phyloP scores from a whole-genome alignment of 75 land plant genomes.

The Chamaecyparis obtusa region DNA sequence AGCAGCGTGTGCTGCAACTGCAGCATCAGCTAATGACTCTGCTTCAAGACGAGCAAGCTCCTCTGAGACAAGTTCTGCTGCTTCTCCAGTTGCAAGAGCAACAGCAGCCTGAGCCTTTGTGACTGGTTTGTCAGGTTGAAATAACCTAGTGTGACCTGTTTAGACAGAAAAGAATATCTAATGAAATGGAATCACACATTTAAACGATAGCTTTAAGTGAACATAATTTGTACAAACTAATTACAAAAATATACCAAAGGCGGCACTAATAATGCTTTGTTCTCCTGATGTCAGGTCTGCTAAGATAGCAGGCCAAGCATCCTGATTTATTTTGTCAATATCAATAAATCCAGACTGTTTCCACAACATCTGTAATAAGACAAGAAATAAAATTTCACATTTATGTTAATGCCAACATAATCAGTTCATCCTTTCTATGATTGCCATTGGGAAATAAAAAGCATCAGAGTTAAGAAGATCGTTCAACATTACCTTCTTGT shows the following conservation, averaged over 20 bases:
- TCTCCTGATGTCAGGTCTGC: constrained; percentile 82
- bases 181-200: neutral
- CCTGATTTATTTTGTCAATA: constrained; percentile 75
- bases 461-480: neutral
- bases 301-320: constrained; percentile 90
- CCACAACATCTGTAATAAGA: constrained; percentile 45
- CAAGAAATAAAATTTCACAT: constrained; percentile 1
- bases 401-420: neutral
- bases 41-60: constrained; percentile 97
- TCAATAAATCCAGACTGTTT: constrained; percentile 83
- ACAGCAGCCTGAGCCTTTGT: constrained; percentile 97
- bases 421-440: neutral
- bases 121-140: constrained; percentile 95
- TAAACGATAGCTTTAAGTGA: constrained; percentile 11
- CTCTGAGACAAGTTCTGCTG: constrained; percentile 78
- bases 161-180: neutral
- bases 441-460: constrained; percentile 1
- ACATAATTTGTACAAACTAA: neutral
- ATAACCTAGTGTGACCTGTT: constrained; percentile 70
- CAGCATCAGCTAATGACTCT: constrained; percentile 85
- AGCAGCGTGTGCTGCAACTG: constrained; percentile 83
- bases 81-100: constrained; percentile 87
- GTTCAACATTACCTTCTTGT: constrained; percentile 40
- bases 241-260: constrained; percentile 65
- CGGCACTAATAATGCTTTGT: constrained; percentile 63